phyloP scores from a whole-genome alignment of 139 green algal genomes.

The Choricystis sp. region DNA sequence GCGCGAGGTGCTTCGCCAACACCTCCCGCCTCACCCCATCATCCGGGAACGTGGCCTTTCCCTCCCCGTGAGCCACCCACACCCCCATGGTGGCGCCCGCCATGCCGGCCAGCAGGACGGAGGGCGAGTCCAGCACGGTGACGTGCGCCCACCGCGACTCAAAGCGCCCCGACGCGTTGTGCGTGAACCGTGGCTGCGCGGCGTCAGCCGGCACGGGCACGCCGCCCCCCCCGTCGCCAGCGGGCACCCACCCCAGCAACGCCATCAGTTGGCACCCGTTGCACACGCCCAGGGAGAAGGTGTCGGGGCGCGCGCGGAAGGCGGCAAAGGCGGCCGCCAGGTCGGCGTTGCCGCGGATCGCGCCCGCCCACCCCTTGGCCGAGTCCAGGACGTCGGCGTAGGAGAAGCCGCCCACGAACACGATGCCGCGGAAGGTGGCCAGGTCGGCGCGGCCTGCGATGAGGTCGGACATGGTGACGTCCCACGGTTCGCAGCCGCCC shows the following conservation, averaged over 20 bases:
- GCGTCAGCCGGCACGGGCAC: constrained; percentile 35
- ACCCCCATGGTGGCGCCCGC: constrained; percentile 70
- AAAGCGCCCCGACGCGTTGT: constrained; percentile 81
- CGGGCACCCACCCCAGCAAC: constrained; percentile 89
- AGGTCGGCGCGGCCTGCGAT: constrained; percentile 53
- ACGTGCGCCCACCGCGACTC: constrained; percentile 68
- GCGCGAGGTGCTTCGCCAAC: constrained; percentile 43
- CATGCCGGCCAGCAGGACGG: constrained; percentile 65
- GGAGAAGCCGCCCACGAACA: constrained; percentile 28
- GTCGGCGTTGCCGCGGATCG: constrained; percentile 81
- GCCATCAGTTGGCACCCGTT: constrained; percentile 99
- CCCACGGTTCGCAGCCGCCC: constrained; percentile 88
- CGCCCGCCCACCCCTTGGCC: constrained; percentile 92
- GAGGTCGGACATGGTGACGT: constrained; percentile 94
- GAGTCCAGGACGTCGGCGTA: constrained; percentile 95
- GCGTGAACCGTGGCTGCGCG: constrained; percentile 88
- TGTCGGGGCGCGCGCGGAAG: constrained; percentile 64
- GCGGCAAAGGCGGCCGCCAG: constrained; percentile 69
- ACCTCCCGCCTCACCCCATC: constrained; percentile 38
- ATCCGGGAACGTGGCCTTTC: constrained; percentile 79
- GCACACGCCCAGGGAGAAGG: constrained; percentile 92
- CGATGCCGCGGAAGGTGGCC: constrained; percentile 56
- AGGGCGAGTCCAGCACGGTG: constrained; percentile 55
- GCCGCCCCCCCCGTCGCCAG: constrained; percentile 7
- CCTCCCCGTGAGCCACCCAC: constrained; percentile 95